These are phyloP conservation scores for Sanghuangporus weigelae DNA, from an alignment of 1,284 basidiomycete species.

Conservation along the genomic window DNA sequence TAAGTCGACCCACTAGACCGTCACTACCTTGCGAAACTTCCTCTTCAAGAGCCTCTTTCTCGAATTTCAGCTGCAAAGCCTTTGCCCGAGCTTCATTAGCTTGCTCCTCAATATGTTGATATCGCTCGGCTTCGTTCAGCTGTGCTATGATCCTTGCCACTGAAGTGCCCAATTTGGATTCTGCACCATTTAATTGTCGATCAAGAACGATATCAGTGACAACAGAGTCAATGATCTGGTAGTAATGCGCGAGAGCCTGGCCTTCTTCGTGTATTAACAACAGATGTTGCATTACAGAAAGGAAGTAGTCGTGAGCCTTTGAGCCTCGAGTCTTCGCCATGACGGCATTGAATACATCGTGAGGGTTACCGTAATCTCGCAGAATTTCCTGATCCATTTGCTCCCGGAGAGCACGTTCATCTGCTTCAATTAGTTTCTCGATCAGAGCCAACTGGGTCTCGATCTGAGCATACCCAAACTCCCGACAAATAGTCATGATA, in stretches of 20 bases:
- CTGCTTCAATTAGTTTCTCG: slow-evolving; percentile 67
- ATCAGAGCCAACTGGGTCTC: slow-evolving; percentile 69
- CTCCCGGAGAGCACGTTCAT: slow-evolving; percentile 75
- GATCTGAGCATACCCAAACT: slow-evolving; percentile 61
- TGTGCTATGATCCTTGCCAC: slow-evolving; percentile 87
- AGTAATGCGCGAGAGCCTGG: slow-evolving; percentile 80
- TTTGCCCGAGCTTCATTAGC: slow-evolving; percentile 63
- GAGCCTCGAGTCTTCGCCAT: slow-evolving; percentile 70
- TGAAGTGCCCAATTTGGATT: slow-evolving; percentile 82
- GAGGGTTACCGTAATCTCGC: slow-evolving; percentile 73
- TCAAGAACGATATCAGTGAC: slow-evolving; percentile 93
- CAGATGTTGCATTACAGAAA: slow-evolving; percentile 90
- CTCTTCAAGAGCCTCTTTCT: slow-evolving; percentile 73
- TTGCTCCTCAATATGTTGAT: slow-evolving; percentile 78
- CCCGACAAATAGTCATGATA: slow-evolving; percentile 69
- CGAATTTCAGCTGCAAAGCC: slow-evolving; percentile 59
- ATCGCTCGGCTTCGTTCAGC: slow-evolving; percentile 88
- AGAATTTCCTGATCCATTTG: slow-evolving; percentile 76
- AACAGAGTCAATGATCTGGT: slow-evolving; percentile 91
- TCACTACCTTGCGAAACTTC: slow-evolving; percentile 79
- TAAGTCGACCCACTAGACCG: slow-evolving; percentile 81
- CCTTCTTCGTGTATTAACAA: slow-evolving; percentile 88
- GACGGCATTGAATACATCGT: slow-evolving; percentile 86
- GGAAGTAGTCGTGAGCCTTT: slow-evolving; percentile 80
- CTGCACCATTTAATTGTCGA: slow-evolving; percentile 82